These are phyloP conservation scores for Inga leiocalycina DNA, from an alignment of 306 rosid genomes.

Conservation along the genomic window DNA sequence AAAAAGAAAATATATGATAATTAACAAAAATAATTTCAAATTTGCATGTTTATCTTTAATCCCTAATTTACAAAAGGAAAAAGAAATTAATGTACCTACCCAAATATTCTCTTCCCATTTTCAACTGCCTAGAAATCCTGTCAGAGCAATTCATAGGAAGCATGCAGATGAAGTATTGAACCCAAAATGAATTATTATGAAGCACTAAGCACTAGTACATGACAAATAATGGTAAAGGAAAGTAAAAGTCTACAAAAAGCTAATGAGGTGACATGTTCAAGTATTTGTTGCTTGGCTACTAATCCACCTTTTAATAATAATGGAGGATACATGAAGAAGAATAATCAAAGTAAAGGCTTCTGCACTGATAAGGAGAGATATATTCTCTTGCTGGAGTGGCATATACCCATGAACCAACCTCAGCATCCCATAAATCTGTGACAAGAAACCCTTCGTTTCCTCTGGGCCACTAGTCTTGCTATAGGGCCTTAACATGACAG, in stretches of 20 bases:
- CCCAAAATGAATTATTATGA: too few relatives aligned
- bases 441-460: slow-evolving; percentile 92
- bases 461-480: slow-evolving; percentile 81
- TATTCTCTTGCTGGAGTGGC: slow-evolving; percentile 85
- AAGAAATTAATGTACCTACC: too few relatives aligned
- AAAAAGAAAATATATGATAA: too few relatives aligned
- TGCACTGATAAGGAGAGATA: slow-evolving; percentile 88
- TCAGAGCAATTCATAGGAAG: too few relatives aligned
- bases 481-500: slow-evolving; percentile 66
- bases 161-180: too few relatives aligned
- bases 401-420: slow-evolving; percentile 55
- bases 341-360: slow-evolving; percentile 76
- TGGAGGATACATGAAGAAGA: slow-evolving; percentile 74
- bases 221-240: too few relatives aligned
- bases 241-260: too few relatives aligned
- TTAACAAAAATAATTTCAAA: too few relatives aligned
- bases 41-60: too few relatives aligned
- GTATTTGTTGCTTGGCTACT: slow-evolving; percentile 66
- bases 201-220: neutral
- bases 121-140: too few relatives aligned
- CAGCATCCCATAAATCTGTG: slow-evolving; percentile 94
- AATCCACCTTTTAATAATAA: slow-evolving; percentile 72
- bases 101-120: too few relatives aligned
- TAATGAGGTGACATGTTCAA: slow-evolving; percentile 64
- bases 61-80: too few relatives aligned